These are phyloP conservation scores for Blakeslea trispora DNA, from an alignment of 371 early-diverging fungal species.

Conservation along the genomic window DNA sequence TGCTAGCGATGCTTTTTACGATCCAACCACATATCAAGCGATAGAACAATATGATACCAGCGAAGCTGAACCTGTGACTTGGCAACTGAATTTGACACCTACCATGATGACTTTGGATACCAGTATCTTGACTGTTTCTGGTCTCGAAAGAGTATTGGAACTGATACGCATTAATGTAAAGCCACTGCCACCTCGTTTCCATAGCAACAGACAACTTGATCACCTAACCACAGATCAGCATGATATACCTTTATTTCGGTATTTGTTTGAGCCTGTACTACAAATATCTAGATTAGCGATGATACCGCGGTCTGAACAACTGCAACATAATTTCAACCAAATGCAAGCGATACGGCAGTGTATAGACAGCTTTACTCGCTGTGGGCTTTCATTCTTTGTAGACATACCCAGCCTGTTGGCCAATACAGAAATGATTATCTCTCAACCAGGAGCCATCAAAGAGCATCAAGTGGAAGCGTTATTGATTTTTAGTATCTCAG, in stretches of 20 bases:
- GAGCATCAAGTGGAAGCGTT: constrained; percentile 35
- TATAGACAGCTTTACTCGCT: constrained; percentile 42
- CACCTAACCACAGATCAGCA: constrained; percentile 4
- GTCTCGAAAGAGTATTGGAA: constrained; percentile 48
- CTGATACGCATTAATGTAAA: constrained; percentile 43
- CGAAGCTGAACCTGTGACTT: constrained; percentile 35
- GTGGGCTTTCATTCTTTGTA: constrained; percentile 42
- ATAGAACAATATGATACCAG: background rate
- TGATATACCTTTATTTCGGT: constrained; percentile 25
- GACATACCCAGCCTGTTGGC: constrained; percentile 35
- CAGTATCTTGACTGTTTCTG: constrained; percentile 46
- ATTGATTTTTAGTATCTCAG: constrained; percentile 40
- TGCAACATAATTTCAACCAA: constrained; percentile 36
- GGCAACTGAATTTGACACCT: constrained; percentile 46
- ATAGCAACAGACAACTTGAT: constrained; percentile 10
- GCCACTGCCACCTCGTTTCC: constrained; percentile 30
- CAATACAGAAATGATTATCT: constrained; percentile 36
- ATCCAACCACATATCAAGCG: constrained; percentile 14
- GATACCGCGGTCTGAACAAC: constrained; percentile 16
- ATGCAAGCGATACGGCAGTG: constrained; percentile 45
- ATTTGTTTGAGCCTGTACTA: constrained; percentile 26
- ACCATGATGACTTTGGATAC: constrained; percentile 51
- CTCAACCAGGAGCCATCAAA: constrained; percentile 33
- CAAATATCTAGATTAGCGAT: constrained; percentile 14
- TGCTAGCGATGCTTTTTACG: constrained; percentile 13